Base-by-base conservation (phyloP, 176 grass and related monocot species). In the Hsuehochloa calcarea region DNA sequence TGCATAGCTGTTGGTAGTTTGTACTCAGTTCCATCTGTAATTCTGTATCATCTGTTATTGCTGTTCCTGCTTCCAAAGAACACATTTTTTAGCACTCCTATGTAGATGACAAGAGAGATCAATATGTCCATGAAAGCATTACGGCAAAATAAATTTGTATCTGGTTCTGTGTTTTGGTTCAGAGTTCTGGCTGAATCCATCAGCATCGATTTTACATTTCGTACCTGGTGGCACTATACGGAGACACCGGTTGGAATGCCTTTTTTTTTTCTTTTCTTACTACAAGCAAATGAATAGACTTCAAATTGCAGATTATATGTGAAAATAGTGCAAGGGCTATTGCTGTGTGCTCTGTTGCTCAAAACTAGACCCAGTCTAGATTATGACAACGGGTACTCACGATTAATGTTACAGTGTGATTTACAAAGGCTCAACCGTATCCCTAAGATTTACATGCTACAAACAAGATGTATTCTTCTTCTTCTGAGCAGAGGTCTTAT, bases 401-500 rank as follows among this genome's bases (percentile, higher is more conserved):
- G 26, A 80, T 68, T 81, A 77, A 56, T 80, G 76, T 80, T 88
- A 85, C 85, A 85, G 6, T 80, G 54, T 87, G 68, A 84, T 87
- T 79, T 91, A 91, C 89, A 88, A 26, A 80, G 80, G 62, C 70
- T 80, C 89, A 87, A 69, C 10, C 27, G 51, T 88, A 80, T 81
- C 75, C 80, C 85, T 88, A 91, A 80, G 70, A 84, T 91, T 91
- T 91, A 88, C 85, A 91, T 61, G 80, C 89, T 91, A 88, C 85
- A 88, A 75, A 77, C 76, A 88, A 69, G 85, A 73, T 75, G 74
- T 81, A 76, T 81, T 44, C 22, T 17, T 71, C 22, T 23, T 71
- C 63, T 70, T 65, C 64, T 35, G 72, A 71, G 72, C 72, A 70
- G 29, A 88, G 69, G 81, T 62, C 41, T 71, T 34, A 78, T 65